Evolutionary conservation across 2,329 filamentous ascomycete species (phyloP), one percentile per base, ranked within the genome.

Genomic region (Rhinocladiella similis): DNA sequence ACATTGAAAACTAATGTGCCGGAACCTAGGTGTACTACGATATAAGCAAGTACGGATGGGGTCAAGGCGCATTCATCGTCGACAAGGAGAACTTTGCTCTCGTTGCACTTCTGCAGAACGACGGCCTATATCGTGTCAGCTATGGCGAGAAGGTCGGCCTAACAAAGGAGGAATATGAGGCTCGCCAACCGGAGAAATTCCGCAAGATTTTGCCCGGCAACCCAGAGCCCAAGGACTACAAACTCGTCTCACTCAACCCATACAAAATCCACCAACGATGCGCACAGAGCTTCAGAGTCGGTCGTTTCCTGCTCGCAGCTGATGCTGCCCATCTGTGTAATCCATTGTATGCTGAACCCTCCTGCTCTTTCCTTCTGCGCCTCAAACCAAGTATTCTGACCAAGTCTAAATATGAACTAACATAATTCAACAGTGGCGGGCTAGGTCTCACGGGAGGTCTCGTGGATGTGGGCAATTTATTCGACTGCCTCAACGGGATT

Each of bases 251-350:
- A 67, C 77, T 83, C 64, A 81, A 78, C 38, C 83, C 83, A 0
- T 86, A 86, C 68, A 80, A 76, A 59, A 78, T 86, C 68, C 83
- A 86, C 63, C 83, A 86, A 66, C 76, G 83, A 9, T 83, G 82
- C 59, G 82, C 82, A 3, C 73, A 77, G 2, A 75, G 72, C 6
- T 83, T 86, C 66, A 76, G 82, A 14, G 77, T 81, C 0, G 83
- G 83, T 0, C 77, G 80, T 5, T 72, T 85, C 39, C 53, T 85
- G 2, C 72, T 87, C 0, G 82, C 79, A 1, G 83, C 82, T 0
- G 83, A 86, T 69, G 83, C 83, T 1, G 83, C 83, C 2, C 83
- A 86, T 66, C 19, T 55, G n/a, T 79, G 77, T 63, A 80, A 79
- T 64, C 75, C 50, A 6, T 47, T 38, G 20, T 33, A 38, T 3